phyloP scores from a whole-genome alignment of 768 basidiomycete genomes.

The Collybia sordida region DNA sequence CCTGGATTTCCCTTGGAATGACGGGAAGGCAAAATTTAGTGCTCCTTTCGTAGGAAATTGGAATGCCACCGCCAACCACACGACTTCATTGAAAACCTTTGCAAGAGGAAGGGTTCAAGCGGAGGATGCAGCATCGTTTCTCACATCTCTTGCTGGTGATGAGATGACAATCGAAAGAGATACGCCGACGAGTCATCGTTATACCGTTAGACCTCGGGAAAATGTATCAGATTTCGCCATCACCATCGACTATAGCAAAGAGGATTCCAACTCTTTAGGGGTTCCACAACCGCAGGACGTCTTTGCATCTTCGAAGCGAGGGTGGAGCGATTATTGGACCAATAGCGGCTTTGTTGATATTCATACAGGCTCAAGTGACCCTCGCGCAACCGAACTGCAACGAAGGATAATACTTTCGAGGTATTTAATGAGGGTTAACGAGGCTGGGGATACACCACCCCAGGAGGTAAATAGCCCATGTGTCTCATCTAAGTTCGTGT shows the following conservation, averaged over 20 bases:
- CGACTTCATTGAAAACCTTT: slow-evolving; percentile 32
- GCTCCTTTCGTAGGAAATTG: slow-evolving; percentile 59
- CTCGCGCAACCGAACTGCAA: slow-evolving; percentile 54
- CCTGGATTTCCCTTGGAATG: slow-evolving; percentile 63
- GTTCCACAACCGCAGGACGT: slow-evolving; percentile 25
- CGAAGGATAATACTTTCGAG: slow-evolving; percentile 54
- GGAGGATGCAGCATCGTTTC: slow-evolving; percentile 36
- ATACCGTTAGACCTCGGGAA: slow-evolving; percentile 37
- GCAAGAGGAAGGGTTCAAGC: slow-evolving; percentile 23
- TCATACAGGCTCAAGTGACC: slow-evolving; percentile 44
- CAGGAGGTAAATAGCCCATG: slow-evolving; percentile 45
- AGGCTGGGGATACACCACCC: slow-evolving; percentile 53
- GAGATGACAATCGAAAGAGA: slow-evolving; percentile 39
- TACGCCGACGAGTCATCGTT: slow-evolving; percentile 42
- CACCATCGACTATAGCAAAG: slow-evolving; percentile 26
- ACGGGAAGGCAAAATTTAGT: slow-evolving; percentile 52
- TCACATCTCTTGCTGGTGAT: slow-evolving; percentile 42
- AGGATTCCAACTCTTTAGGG: not conserved
- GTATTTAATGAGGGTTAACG: slow-evolving; percentile 59
- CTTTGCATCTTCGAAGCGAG: slow-evolving; percentile 29
- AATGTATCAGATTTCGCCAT: slow-evolving; percentile 31
- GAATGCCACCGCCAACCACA: slow-evolving; percentile 47
- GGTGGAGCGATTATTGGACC: slow-evolving; percentile 51
- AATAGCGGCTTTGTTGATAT: slow-evolving; percentile 53
- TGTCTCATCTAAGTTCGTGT: no score